Evolutionary conservation across 140 eudicot genomes (phyloP), one percentile per base, ranked within the genome.

Genomic region (Flaveria floridana): DNA sequence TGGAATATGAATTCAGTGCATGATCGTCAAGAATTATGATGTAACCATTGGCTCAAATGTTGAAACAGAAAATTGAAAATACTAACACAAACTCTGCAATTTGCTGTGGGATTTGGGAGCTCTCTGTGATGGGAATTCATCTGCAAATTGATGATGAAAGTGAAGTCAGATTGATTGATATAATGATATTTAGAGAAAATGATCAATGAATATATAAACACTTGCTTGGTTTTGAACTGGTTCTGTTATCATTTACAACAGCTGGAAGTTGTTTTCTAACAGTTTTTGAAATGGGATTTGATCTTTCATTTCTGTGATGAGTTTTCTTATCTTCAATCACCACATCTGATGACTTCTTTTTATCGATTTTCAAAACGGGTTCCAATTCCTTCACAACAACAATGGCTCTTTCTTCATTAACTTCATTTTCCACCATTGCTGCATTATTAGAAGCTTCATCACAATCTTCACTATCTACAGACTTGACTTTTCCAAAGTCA

Each of bases 51-150:
- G 16, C 34, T 34, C 3, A 2, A 18, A 34, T 34, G 41, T 34
- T 5, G 7, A 34, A 34, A 34, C 41, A 5, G 41, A 5, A 34
- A 34, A 5, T 4, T 5, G 41, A 34, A 34, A 46, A 46, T 78
- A 79, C 86, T 80, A 74, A 89, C 97, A 85, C 23, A 91, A 81
- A 70, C 82, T 84, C 78, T 91, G 88, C 83, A 91, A 58, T 81
- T 75, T 89, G 88, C 65, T 85, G 67, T 85, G 86, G 37, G 79
- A 71, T 80, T 79, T 82, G 41, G 96, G 87, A 78, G 34, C 68
- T 75, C 76, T 81, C 55, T 80, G 87, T 28, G 76, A 47, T 37
- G 73, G 77, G 15, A 80, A 71, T 68, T 82, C 82, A 63, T 83
- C 90, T 81, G 81, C 48, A 73, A 28, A 66, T 75, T 59, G 72